These are phyloP conservation scores for Syzygium oleosum DNA, from an alignment of 345 rosid species.

Conservation along the genomic window DNA sequence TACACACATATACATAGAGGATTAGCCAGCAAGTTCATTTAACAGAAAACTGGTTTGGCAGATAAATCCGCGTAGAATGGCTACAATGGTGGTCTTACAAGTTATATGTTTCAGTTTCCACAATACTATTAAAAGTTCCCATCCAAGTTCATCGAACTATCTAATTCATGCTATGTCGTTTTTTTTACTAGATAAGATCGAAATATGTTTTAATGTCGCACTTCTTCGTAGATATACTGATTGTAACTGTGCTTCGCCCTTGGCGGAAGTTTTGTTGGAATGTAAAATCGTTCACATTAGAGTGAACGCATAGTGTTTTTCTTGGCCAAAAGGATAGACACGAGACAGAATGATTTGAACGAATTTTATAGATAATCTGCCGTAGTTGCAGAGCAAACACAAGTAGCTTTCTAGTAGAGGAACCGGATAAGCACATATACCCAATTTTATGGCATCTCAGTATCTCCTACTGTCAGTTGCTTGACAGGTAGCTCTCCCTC, in stretches of 20 bases:
- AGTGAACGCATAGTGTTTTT: background rate
- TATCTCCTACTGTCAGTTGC: background rate
- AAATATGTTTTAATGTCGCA: background rate
- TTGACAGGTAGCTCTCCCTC: background rate
- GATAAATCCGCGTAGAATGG: background rate
- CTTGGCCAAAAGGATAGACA: background rate
- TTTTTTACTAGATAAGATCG: background rate
- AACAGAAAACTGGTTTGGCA: background rate
- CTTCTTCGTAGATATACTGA: background rate
- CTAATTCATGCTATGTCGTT: background rate
- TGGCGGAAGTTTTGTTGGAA: background rate
- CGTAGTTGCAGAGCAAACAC: background rate
- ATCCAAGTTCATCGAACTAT: background rate
- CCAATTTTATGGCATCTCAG: background rate
- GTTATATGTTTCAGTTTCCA: background rate
- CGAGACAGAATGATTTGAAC: background rate
- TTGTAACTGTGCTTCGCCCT: background rate
- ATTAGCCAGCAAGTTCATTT: background rate
- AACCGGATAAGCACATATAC: background rate
- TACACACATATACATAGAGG: background rate
- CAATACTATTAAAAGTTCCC: background rate
- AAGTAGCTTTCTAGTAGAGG: background rate
- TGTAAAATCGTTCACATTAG: background rate
- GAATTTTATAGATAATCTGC: background rate
- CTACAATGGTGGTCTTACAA: background rate